phyloP scores from a whole-genome alignment of 139 green algal species.

The Haematococcus lacustris region DNA sequence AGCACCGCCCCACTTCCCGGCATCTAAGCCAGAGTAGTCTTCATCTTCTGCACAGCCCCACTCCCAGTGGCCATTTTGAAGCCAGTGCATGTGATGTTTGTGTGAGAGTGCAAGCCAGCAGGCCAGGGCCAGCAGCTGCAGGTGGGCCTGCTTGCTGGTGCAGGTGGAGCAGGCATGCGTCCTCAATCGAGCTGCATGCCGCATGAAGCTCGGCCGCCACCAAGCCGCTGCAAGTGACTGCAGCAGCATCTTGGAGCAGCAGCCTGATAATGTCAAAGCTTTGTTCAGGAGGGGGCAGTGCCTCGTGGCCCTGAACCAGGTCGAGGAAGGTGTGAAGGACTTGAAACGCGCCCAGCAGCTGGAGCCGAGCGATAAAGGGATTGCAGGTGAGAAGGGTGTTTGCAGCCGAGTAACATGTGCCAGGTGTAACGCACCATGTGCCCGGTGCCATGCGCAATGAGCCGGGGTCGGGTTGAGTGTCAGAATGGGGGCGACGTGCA shows the following conservation, averaged over 20 bases:
- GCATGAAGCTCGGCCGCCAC: slow-evolving; percentile 20
- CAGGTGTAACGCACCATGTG: not conserved
- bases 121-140: too few relatives aligned
- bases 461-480: not conserved
- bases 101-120: too few relatives aligned
- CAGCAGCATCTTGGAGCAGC: slow-evolving; percentile 25
- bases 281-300: slow-evolving; percentile 32
- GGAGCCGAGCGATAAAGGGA: slow-evolving; percentile 25
- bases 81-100: too few relatives aligned
- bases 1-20: too few relatives aligned
- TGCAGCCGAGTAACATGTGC: not conserved
- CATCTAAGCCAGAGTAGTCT: too few relatives aligned
- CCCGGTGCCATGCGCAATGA: not conserved
- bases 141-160: too few relatives aligned
- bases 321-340: slow-evolving; percentile 13
- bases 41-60: too few relatives aligned
- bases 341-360: slow-evolving; percentile 20
- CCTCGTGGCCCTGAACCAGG: slow-evolving; percentile 15
- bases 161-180: not conserved
- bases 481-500: not conserved
- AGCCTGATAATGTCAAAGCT: slow-evolving; percentile 27
- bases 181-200: slow-evolving; percentile 22
- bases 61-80: too few relatives aligned
- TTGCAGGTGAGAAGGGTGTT: slow-evolving; percentile 7
- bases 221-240: slow-evolving; percentile 22